phyloP scores from a whole-genome alignment of 179 eudicot genomes.

The Gypsophila paniculata region DNA sequence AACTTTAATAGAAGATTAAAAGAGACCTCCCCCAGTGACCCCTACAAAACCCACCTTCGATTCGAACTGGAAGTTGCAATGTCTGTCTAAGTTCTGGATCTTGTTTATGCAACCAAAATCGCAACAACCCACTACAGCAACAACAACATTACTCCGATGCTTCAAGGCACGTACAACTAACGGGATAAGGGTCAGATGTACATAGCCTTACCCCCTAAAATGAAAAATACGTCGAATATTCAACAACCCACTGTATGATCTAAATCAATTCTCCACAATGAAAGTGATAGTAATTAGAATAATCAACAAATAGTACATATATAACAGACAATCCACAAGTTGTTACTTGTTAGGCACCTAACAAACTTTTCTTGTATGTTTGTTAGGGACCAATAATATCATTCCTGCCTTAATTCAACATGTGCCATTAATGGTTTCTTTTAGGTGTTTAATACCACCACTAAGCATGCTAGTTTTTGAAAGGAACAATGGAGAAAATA shows the following conservation, averaged over 20 bases:
- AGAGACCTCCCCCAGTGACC: too few species aligned
- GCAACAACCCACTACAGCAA: too few species aligned
- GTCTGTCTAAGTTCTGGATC: too few species aligned
- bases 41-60: too few species aligned
- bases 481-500: background rate
- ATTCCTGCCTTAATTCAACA: background rate
- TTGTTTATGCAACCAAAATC: too few species aligned
- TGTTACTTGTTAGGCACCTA: background rate
- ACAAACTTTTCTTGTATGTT: background rate
- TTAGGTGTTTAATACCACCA: background rate
- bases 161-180: too few species aligned
- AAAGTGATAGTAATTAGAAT: constrained; percentile 1
- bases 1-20: too few species aligned
- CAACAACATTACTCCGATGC: too few species aligned
- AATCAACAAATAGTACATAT: background rate
- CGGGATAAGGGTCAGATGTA: too few species aligned
- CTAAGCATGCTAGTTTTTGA: background rate
- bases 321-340: background rate
- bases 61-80: too few species aligned
- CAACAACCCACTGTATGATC: constrained; percentile 6
- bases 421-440: background rate
- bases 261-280: background rate
- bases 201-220: too few species aligned
- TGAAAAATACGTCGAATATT: too few species aligned
- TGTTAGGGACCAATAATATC: background rate